Percentiles rank a stretch among this genome's conserved stretches.
Conservation (phyloP, 1,139 yeast genomes). For the Candida sp. region DNA sequence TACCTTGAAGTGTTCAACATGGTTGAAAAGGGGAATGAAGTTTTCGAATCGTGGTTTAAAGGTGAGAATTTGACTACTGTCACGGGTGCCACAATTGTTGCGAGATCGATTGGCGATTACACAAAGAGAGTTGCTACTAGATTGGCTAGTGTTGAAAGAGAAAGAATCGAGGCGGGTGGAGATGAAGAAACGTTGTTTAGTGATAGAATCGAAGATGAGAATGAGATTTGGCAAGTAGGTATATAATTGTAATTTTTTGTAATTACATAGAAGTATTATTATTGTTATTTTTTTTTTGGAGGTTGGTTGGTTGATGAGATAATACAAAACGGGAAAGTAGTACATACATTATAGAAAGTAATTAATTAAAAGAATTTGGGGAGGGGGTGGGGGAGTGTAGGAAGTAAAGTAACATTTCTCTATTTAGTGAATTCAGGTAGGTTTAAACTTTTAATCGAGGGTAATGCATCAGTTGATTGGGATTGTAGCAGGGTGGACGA, state of each 20-base stretch:
- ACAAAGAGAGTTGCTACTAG: conserved; percentile 87
- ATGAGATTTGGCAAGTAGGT: conserved; percentile 89
- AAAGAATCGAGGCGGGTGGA: conserved; percentile 88
- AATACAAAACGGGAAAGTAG: neutral
- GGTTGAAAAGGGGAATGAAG: conserved; percentile 62
- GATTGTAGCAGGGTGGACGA: conserved; percentile 11
- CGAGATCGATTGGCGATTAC: conserved; percentile 85
- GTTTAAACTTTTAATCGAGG: conserved; percentile 54
- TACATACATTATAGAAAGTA: neutral
- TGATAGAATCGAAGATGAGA: conserved; percentile 85
- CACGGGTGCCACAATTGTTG: conserved; percentile 54
- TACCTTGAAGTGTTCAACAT: conserved; percentile 75
- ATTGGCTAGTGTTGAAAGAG: conserved; percentile 85
- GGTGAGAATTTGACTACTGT: conserved; percentile 36
- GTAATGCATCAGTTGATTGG: conserved; percentile 29
- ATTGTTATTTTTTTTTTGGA: too few relatives aligned
- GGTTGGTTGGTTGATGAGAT: neutral
- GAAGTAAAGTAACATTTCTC: neutral
- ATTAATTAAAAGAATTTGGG: neutral
- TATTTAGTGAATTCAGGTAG: conserved; percentile 20
- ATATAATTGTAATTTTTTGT: conserved; percentile 26
- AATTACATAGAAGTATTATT: neutral
- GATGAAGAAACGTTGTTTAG: conserved; percentile 86
- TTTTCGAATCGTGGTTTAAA: conserved; percentile 66
- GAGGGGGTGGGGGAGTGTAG: neutral